These are phyloP conservation scores for Parietichytrium sp. DNA, from an alignment of 108 stramenopile species.

Conservation along the genomic window DNA sequence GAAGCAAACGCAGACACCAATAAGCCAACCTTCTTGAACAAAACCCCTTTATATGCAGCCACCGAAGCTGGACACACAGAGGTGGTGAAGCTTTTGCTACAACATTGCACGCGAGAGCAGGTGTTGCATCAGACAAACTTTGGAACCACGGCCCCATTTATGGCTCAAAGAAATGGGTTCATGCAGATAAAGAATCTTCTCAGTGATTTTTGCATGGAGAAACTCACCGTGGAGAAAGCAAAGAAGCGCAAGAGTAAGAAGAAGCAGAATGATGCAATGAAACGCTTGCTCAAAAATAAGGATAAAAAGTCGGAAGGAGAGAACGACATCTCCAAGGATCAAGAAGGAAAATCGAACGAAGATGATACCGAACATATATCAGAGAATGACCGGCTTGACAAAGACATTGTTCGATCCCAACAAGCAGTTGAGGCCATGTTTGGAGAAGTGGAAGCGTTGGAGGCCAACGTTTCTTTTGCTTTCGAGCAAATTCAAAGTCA, in stretches of 20 bases:
- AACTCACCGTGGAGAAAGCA: constrained; percentile 15
- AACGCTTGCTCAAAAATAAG: neutral
- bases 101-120: neutral
- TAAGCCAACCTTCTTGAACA: constrained; percentile 23
- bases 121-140: constrained; percentile 33
- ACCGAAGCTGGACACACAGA: constrained; percentile 27
- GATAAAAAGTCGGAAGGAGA: too few relatives aligned
- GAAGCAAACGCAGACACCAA: constrained; percentile 6
- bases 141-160: constrained; percentile 29
- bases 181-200: constrained; percentile 16
- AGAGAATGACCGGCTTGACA: too few relatives aligned
- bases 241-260: constrained; percentile 12
- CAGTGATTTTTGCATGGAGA: neutral
- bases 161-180: constrained; percentile 15
- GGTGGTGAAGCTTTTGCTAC: neutral
- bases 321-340: too few relatives aligned
- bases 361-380: too few relatives aligned
- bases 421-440: too few relatives aligned
- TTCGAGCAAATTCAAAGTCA: too few relatives aligned
- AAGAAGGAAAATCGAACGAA: too few relatives aligned
- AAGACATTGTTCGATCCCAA: too few relatives aligned
- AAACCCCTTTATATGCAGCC: constrained; percentile 24
- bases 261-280: constrained; percentile 31
- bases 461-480: too few relatives aligned
- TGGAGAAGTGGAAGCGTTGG: too few relatives aligned